Evolutionary conservation across 2,329 filamentous ascomycete genomes (phyloP).

Genomic region (Aspergillus ustus): DNA sequence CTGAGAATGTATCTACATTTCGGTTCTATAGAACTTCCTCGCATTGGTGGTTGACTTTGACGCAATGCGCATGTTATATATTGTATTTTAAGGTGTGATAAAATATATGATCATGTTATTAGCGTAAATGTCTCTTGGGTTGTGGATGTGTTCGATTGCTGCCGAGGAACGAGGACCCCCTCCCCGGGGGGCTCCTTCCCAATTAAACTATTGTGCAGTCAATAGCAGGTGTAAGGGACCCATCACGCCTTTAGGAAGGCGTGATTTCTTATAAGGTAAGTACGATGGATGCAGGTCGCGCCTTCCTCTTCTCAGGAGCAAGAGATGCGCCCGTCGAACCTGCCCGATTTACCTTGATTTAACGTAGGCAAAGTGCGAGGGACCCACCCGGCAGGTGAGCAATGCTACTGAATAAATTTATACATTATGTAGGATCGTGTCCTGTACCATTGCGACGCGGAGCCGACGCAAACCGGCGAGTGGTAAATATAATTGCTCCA

Average conservation of each 20-base stretch:
- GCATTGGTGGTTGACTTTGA: neutral
- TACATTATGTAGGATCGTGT: neutral
- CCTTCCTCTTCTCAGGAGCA: too few species aligned
- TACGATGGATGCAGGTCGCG: too few species aligned
- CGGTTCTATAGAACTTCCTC: constrained; percentile 2
- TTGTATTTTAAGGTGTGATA: neutral
- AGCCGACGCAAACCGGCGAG: neutral
- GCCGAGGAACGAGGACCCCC: too few species aligned
- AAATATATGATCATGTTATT: neutral
- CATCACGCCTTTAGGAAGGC: too few species aligned
- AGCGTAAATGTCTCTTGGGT: neutral
- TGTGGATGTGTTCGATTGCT: neutral
- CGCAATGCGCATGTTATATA: constrained; percentile 9
- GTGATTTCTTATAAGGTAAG: too few species aligned
- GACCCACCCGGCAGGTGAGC: neutral
- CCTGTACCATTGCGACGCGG: neutral
- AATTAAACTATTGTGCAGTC: too few species aligned
- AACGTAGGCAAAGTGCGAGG: too few species aligned
- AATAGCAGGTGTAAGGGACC: too few species aligned
- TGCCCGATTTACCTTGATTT: too few species aligned
- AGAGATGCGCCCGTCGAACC: too few species aligned
- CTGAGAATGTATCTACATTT: neutral
- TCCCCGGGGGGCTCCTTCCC: too few species aligned
- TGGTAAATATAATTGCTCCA: neutral
- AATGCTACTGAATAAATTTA: neutral